Evolutionary conservation across 306 rosid genomes (phyloP).

Genomic region (Comarum palustre): DNA sequence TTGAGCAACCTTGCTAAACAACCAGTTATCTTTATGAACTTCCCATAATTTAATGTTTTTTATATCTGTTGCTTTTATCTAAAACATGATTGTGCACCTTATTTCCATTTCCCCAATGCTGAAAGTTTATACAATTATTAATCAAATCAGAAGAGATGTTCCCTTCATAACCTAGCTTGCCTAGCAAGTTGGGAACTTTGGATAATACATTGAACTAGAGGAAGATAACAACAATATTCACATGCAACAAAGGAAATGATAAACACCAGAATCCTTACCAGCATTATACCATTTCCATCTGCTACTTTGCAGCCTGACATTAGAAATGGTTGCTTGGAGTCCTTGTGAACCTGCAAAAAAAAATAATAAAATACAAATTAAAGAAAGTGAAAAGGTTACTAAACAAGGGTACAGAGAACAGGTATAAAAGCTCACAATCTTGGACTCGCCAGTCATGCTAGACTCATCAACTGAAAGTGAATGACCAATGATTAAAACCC

Average conservation of each 20-base stretch:
- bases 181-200: background rate
- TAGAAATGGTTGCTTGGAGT: slow-evolving; percentile 64
- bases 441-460: slow-evolving; percentile 97
- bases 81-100: background rate
- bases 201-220: background rate
- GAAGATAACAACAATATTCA: background rate
- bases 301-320: slow-evolving; percentile 94
- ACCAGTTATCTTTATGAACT: background rate
- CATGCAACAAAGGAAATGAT: background rate
- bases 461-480: slow-evolving; percentile 88
- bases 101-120: background rate
- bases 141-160: background rate
- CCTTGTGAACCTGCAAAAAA: slow-evolving; percentile 56
- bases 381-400: background rate
- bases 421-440: slow-evolving; percentile 55
- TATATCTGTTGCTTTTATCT: background rate
- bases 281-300: slow-evolving; percentile 84
- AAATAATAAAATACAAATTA: slow-evolving; percentile 2
- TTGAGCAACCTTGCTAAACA: background rate
- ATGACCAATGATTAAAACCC: slow-evolving; percentile 71
- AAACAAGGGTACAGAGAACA: slow-evolving; percentile 2
- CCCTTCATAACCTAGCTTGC: background rate
- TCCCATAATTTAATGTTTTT: background rate
- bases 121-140: background rate
- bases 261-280: slow-evolving; percentile 44